Evolutionary conservation across 768 basidiomycete species (phyloP).

Genomic region (Zangia roseola): DNA sequence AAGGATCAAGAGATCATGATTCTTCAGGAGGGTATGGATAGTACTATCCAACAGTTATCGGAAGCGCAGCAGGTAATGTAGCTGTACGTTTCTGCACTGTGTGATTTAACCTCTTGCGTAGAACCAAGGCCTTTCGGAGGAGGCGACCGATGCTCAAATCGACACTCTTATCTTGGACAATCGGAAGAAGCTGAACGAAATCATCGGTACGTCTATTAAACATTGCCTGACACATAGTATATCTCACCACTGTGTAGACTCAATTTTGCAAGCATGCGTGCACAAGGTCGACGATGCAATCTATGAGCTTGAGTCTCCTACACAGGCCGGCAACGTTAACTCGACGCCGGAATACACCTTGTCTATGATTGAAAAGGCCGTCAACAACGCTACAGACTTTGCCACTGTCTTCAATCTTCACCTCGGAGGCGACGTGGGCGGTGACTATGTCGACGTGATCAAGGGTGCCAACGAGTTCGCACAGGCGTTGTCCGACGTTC

Average conservation of each 20-base stretch:
- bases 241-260: conserved; percentile 55
- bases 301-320: conserved; percentile 96
- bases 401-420: conserved; percentile 92
- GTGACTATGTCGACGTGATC: conserved; percentile 97
- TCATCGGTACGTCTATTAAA: conserved; percentile 65
- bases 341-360: conserved; percentile 98
- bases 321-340: conserved; percentile 90
- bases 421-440: conserved; percentile 82
- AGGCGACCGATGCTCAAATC: conserved; percentile 94
- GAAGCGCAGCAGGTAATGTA: conserved; percentile 79
- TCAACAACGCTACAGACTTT: conserved; percentile 94
- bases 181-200: conserved; percentile 95
- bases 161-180: conserved; percentile 96
- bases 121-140: conserved; percentile 82
- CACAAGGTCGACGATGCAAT: conserved; percentile 97
- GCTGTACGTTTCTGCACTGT: not conserved
- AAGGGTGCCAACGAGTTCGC: conserved; percentile 96
- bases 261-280: conserved; percentile 93
- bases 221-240: conserved; percentile 3
- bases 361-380: conserved; percentile 96
- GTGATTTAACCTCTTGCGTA: conserved; percentile 30
- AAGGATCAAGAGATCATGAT: conserved; percentile 97
- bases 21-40: conserved; percentile 93
- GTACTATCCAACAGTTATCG: conserved; percentile 81
- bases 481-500: conserved; percentile 87